Evolutionary conservation across 257 asterid species (phyloP), one percentile per base, ranked within the genome.

Genomic region (Avicennia marina): DNA sequence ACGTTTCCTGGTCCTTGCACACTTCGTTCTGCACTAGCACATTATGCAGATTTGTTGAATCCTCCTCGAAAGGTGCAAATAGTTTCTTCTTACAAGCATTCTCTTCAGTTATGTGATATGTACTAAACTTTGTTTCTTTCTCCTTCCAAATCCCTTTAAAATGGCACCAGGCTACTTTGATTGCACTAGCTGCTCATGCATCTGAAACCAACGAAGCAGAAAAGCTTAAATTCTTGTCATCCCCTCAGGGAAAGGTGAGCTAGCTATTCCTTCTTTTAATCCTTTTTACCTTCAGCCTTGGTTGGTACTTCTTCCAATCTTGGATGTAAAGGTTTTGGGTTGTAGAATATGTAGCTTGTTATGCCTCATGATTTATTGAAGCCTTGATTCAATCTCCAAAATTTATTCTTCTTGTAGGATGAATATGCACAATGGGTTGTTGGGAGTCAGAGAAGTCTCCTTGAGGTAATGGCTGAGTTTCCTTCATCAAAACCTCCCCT

Each of bases 401-500:
- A 8, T 16, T 11, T 33, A 7, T 41, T 62, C 34, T 42, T 45
- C 63, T 55, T 71, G 40, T 60, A 86, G 94, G 95, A 86, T 54
- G 95, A 86, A 34, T 86, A 80, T 62, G 60, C 94, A 17, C 79
- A 75, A 4, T 81, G 91, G 89, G 63, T 86, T 51, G 77, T 83
- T 51, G 82, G 65, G 19, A 76, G 82, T 69, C 95, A 83, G 83
- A 76, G 94, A 73, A 83, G 94, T 77, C 83, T 86, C 45, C 77
- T 83, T 56, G 95, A 86, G 78, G 90, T 86, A 29, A 77, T 86
- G 85, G 71, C 94, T n/a, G 85, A 81, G 67, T 86, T 86, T 61
- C 89, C 95, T 19, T 86, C 95, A 25, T 80, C 85, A 24, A 86
- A 80, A 72, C 87, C 95, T 49, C 89, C 95, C 13, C 91, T 86